Percentiles rank a stretch among this genome's conserved stretches.
These are phyloP conservation scores for Gigaspora rosea DNA, from an alignment of 192 early-diverging fungal species.

Conservation along the genomic window DNA sequence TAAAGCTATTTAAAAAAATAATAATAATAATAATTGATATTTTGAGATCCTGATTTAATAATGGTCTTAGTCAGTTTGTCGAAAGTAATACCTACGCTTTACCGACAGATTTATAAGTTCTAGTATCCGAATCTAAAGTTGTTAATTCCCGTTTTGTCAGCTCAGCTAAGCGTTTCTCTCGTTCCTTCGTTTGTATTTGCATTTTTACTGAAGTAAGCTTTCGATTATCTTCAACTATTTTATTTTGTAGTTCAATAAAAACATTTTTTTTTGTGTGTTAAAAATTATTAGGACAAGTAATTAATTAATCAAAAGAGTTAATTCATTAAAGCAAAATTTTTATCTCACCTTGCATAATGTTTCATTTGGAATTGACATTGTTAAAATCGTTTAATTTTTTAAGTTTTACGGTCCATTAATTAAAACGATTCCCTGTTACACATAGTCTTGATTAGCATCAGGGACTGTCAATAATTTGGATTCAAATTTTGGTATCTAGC, in stretches of 20 bases:
- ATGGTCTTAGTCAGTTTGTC: neutral
- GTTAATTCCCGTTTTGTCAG: slow-evolving; percentile 70
- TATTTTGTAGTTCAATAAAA: slow-evolving; percentile 68
- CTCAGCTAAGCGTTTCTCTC: slow-evolving; percentile 67
- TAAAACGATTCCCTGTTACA: too few species aligned
- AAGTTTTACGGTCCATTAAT: too few species aligned
- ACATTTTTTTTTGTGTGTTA: slow-evolving; percentile 42
- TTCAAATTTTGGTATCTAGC: too few species aligned
- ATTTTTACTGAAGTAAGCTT: slow-evolving; percentile 61
- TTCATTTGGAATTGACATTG: slow-evolving; percentile 1
- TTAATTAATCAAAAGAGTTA: too few species aligned
- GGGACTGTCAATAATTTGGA: too few species aligned
- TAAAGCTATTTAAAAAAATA: too few species aligned
- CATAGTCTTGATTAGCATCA: too few species aligned
- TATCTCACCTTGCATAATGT: neutral
- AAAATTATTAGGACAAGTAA: neutral
- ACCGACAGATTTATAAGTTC: too few species aligned
- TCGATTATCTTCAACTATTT: slow-evolving; percentile 58
- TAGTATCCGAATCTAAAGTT: slow-evolving; percentile 48
- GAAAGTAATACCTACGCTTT: slow-evolving; percentile 51
- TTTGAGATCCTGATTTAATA: slow-evolving; percentile 16
- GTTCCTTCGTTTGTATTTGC: slow-evolving; percentile 64
- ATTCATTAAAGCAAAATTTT: neutral
- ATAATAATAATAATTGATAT: too few species aligned
- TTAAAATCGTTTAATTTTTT: too few species aligned